These are phyloP conservation scores for Arabidopsis hybrid DNA, from an alignment of 441 rosid species.

Conservation along the genomic window DNA sequence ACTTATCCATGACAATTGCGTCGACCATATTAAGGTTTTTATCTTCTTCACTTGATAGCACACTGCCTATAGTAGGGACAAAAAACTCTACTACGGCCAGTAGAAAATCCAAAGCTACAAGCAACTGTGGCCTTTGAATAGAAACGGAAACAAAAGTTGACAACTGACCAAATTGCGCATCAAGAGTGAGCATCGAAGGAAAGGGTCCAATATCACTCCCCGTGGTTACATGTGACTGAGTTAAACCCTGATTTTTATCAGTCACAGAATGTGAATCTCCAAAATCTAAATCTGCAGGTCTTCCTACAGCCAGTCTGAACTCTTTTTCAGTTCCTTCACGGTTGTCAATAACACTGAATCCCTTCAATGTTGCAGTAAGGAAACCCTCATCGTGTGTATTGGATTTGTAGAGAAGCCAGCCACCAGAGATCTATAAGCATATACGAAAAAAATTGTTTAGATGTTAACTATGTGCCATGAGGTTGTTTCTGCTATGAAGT, in stretches of 20 bases:
- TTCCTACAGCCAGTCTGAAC: slow-evolving; percentile 86
- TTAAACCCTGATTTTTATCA: slow-evolving; percentile 46
- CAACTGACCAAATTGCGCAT: slow-evolving; percentile 78
- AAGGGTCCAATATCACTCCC: slow-evolving; percentile 55
- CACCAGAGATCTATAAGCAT: slow-evolving; percentile 67
- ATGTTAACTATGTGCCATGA: slow-evolving; percentile 30
- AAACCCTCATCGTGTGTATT: slow-evolving; percentile 72
- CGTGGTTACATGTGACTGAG: slow-evolving; percentile 47
- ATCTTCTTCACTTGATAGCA: slow-evolving; percentile 77
- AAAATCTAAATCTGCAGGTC: slow-evolving; percentile 60
- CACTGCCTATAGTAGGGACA: slow-evolving; percentile 78
- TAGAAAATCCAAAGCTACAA: slow-evolving; percentile 98
- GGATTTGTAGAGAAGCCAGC: slow-evolving; percentile 93
- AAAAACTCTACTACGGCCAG: slow-evolving; percentile 94
- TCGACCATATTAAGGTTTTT: slow-evolving; percentile 61
- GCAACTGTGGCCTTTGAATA: slow-evolving; percentile 94
- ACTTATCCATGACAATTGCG: slow-evolving; percentile 70
- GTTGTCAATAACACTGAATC: slow-evolving; percentile 87
- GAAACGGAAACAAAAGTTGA: slow-evolving; percentile 68
- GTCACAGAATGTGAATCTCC: slow-evolving; percentile 43
- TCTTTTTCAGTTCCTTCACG: slow-evolving; percentile 91
- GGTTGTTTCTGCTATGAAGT: slow-evolving; percentile 16
- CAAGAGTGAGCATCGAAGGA: slow-evolving; percentile 94
- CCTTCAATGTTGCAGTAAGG: slow-evolving; percentile 88
- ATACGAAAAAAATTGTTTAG: slow-evolving; percentile 21